Base-by-base conservation (phyloP, 2,329 filamentous ascomycete genomes). In the Colletotrichum lini region DNA sequence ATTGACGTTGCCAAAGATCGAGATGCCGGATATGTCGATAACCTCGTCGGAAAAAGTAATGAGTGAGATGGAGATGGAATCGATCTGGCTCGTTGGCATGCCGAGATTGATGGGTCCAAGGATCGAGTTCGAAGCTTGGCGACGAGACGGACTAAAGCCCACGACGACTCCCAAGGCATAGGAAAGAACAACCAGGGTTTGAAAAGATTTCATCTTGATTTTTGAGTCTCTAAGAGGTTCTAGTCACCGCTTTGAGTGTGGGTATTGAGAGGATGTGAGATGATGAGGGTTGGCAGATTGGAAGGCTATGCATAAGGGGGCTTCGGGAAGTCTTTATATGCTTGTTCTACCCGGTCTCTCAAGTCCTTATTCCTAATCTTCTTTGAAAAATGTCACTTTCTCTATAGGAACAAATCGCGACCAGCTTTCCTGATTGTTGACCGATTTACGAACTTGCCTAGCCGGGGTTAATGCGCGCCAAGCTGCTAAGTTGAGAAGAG, bases 1-100 rank as follows among this genome's bases (percentile, higher is more conserved):
- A 21, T 65, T 57, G 52, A 65, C 52, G n/a, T 65, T 65, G n/a
- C 62, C 62, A 30, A 65, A 57, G 26, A 65, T 50, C 6, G 62
- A 65, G 8, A 65, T 57, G 12, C 52, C 62, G 6, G 52, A 65
- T 5, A 65, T 65, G 52, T 65, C 62, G 12, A 57, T 57, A n/a
- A 65, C 52, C 26, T 65, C 52, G 42, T 65, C 62, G 26, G 52
- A 26, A 44, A 65, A 57, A 12, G 62, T 65, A 5, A 65, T 5
- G 23, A 65, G 52, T 3, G 62, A 65, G 40, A 49, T 23, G 4
- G 42, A 47, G 18, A 65, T 50, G 10, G 52, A 50, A 21, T 23
- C 42, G 44, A 50, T 65, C 5, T 57, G 26, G 8, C 18, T 16
- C 18, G 52, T 65, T 3, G 62, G 30, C 3, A 57, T n/a, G n/a